Conservation (phyloP, 495 filamentous ascomycete species). For the Talaromyces borbonicus region DNA sequence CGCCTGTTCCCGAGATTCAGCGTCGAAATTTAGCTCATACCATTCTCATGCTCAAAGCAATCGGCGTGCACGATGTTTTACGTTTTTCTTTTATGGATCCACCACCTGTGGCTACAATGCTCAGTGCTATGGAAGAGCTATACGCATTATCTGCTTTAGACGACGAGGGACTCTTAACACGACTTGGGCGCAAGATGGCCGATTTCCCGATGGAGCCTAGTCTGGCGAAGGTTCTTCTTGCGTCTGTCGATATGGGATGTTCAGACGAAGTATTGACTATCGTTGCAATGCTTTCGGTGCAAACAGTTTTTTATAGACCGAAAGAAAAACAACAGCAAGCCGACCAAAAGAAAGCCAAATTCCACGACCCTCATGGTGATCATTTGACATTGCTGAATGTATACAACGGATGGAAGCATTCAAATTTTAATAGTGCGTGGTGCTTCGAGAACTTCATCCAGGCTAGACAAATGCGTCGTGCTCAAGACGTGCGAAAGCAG, state of each 20-base stretch:
- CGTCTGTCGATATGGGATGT: constrained; percentile 76
- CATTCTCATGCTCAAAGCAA: constrained; percentile 97
- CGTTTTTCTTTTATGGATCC: constrained; percentile 99
- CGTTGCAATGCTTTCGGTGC: constrained; percentile 77
- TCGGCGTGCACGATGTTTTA: constrained; percentile 96
- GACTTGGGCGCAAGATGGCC: constrained; percentile 91
- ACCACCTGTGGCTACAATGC: constrained; percentile 93
- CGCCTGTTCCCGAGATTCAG: constrained; percentile 93
- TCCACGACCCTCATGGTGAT: constrained; percentile 90
- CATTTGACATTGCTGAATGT: constrained; percentile 93
- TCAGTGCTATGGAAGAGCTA: constrained; percentile 89
- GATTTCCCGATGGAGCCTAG: constrained; percentile 93
- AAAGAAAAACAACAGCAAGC: constrained; percentile 95
- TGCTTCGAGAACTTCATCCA: constrained; percentile 98
- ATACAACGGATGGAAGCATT: constrained; percentile 88
- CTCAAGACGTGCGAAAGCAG: constrained; percentile 86
- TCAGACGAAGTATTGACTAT: constrained; percentile 91
- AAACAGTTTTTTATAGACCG: constrained; percentile 83
- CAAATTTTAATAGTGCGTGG: constrained; percentile 76
- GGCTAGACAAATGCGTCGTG: constrained; percentile 72
- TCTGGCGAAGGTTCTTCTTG: constrained; percentile 82
- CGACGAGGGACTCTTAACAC: constrained; percentile 90
- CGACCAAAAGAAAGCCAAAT: constrained; percentile 95
- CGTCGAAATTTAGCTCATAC: constrained; percentile 88
- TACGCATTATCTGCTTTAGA: constrained; percentile 89